Evolutionary conservation across 1,139 yeast species (phyloP).

Genomic region (Hemisphaericaspora subhashii): DNA sequence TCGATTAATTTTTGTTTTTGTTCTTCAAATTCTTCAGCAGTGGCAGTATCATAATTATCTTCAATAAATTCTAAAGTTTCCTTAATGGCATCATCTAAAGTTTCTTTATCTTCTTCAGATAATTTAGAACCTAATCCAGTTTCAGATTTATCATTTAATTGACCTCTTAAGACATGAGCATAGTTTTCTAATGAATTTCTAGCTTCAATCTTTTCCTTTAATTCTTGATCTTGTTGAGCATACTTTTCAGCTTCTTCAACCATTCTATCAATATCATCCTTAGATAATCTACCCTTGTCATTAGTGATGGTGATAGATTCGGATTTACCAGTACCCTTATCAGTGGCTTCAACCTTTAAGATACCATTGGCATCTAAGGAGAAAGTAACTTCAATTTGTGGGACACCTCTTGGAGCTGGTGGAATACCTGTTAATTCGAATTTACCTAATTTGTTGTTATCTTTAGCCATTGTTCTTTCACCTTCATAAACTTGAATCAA

Average conservation of each 20-base stretch:
- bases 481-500: conserved; percentile 50
- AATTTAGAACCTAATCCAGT: conserved; percentile 73
- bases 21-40: conserved; percentile 91
- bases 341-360: conserved; percentile 47
- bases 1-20: conserved; percentile 84
- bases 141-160: conserved; percentile 61
- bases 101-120: conserved; percentile 89
- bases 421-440: conserved; percentile 50
- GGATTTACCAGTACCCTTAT: conserved; percentile 63
- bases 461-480: conserved; percentile 50
- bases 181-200: conserved; percentile 52
- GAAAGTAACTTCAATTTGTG: conserved; percentile 50
- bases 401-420: conserved; percentile 52
- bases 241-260: conserved; percentile 91
- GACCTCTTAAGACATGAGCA: conserved; percentile 48
- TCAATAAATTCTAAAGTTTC: conserved; percentile 88
- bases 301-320: conserved; percentile 93
- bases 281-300: conserved; percentile 94
- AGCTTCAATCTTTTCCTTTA: conserved; percentile 76
- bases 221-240: conserved; percentile 83
- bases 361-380: conserved; percentile 51
- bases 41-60: conserved; percentile 84
- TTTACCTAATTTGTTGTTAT: conserved; percentile 46
- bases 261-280: conserved; percentile 92
- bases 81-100: conserved; percentile 82